Evolutionary conservation across 164 flowering plant genomes (phyloP).

Genomic region (Tetracentron sinense): DNA sequence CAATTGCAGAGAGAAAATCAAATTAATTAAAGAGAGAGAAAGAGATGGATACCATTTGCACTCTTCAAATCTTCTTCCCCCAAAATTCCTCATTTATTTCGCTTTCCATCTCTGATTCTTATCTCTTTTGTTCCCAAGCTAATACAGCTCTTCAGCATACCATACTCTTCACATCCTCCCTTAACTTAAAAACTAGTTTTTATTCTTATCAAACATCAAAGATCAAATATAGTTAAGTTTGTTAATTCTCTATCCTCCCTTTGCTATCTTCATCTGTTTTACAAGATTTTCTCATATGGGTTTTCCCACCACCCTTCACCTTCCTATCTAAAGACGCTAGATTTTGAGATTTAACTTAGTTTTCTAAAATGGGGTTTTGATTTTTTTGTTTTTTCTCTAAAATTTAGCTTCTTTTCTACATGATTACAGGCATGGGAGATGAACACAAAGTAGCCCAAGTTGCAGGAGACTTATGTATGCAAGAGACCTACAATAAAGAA

Average conservation of each 20-base stretch:
- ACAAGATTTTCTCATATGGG: conserved; percentile 1
- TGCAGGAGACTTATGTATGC: conserved; percentile 2
- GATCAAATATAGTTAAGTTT: too few relatives aligned
- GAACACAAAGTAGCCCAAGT: conserved; percentile 24
- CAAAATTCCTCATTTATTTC: conserved; percentile 36
- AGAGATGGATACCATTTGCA: conserved; percentile 29
- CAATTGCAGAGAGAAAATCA: too few relatives aligned
- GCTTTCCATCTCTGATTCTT: conserved; percentile 30
- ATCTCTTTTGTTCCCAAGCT: conserved; percentile 56
- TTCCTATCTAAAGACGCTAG: too few relatives aligned
- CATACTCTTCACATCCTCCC: not conserved
- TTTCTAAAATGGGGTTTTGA: conserved; percentile 2
- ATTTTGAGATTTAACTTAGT: not conserved
- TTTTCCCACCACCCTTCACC: too few relatives aligned
- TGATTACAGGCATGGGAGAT: conserved; percentile 40
- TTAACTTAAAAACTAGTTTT: conserved; percentile 3
- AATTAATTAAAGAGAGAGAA: too few relatives aligned
- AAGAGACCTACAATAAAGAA: conserved; percentile 11
- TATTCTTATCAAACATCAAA: not conserved
- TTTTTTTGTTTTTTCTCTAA: not conserved
- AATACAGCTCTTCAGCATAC: conserved; percentile 32
- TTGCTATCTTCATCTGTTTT: not conserved
- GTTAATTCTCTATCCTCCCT: not conserved
- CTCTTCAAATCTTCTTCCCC: conserved; percentile 17
- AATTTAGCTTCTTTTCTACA: not conserved